Percentiles rank a stretch among this genome's conserved stretches.
phyloP scores from a whole-genome alignment of 2,329 filamentous ascomycete species.

The Ophiocordyceps camponoti-leonardi region DNA sequence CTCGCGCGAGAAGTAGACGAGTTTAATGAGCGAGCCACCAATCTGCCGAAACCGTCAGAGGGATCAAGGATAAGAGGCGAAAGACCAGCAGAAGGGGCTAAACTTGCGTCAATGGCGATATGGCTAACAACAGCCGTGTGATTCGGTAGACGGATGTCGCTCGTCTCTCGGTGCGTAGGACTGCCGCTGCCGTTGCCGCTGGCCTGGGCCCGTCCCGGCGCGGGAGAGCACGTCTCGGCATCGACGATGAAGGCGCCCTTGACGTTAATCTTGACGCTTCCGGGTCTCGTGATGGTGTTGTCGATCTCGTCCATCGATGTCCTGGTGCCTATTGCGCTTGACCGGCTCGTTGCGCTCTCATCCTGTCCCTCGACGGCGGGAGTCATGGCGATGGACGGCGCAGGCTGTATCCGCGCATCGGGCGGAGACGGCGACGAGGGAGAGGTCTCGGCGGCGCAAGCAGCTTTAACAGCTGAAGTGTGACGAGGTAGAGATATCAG shows the following conservation, averaged over 20 bases:
- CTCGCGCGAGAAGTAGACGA: conserved; percentile 94
- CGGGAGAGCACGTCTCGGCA: conserved; percentile 44
- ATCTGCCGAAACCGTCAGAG: conserved; percentile 39
- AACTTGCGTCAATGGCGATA: conserved; percentile 73
- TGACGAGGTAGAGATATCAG: neutral
- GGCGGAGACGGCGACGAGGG: neutral
- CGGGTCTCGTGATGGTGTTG: conserved; percentile 43
- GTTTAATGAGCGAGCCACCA: conserved; percentile 84
- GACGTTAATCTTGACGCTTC: conserved; percentile 85
- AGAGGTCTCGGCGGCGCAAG: neutral
- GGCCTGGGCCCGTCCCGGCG: conserved; percentile 14
- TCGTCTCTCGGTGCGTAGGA: conserved; percentile 49
- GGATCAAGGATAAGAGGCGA: neutral
- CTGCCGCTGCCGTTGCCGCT: conserved; percentile 24
- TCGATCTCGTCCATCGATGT: conserved; percentile 40
- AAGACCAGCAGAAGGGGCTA: neutral
- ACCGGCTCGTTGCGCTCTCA: neutral
- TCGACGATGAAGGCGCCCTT: conserved; percentile 94
- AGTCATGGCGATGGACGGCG: conserved; percentile 3
- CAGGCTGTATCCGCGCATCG: conserved; percentile 1
- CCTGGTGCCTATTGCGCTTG: conserved; percentile 10
- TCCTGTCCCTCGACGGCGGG: conserved; percentile 3
- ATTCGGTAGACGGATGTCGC: conserved; percentile 90
- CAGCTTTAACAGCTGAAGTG: neutral
- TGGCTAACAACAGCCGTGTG: conserved; percentile 93